Evolutionary conservation across 129 eudicot genomes (phyloP), one percentile per base, ranked within the genome.

Genomic region (Logfia minima): DNA sequence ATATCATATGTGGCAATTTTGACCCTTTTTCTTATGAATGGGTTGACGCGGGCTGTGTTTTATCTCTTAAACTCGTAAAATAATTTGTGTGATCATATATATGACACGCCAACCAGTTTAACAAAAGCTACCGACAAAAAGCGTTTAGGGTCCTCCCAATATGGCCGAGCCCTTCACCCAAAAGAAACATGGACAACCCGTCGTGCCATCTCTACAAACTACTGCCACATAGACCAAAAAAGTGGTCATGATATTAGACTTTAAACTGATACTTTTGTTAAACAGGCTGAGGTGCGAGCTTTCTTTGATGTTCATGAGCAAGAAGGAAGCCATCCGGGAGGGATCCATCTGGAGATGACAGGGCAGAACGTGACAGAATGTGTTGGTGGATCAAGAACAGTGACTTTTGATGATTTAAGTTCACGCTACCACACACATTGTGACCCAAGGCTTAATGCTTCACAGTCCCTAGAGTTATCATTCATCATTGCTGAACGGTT

Each of bases 291-390:
- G 83, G 93, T 89, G 74, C 76, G 86, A 64, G 90, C 93, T 51
- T 89, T 89, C 93, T 89, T 86, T 71, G 93, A 89, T 75, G 93
- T 89, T 71, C 93, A 89, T 37, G 88, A 89, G 80, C 93, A 86
- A 82, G 90, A 89, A 82, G 90, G 93, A 78, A 89, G 90, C 76
- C 81, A 88, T 80, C 85, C 90, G 0, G 93, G 92, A 18, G 92
- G 90, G 11, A 86, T 86, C 55, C 93, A 89, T 80, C 48, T 89
- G 55, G 93, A 89, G 75, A 89, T 89, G 93, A 89, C 90, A 0
- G 93, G 90, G 19, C 93, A 89, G 64, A 86, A 86, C 35, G 93
- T 86, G 73, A 89, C 90, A 0, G 90, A 86, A 45, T 89, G 93
- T 53, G 86, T 89, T 37, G 93, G 93, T 66, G 90, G 93, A 53